A percentile compares a stretch with the other conserved stretches of the same genome.
Evolutionary conservation across 192 early-diverging fungal species (phyloP).

Genomic region (Coemansia sp.): DNA sequence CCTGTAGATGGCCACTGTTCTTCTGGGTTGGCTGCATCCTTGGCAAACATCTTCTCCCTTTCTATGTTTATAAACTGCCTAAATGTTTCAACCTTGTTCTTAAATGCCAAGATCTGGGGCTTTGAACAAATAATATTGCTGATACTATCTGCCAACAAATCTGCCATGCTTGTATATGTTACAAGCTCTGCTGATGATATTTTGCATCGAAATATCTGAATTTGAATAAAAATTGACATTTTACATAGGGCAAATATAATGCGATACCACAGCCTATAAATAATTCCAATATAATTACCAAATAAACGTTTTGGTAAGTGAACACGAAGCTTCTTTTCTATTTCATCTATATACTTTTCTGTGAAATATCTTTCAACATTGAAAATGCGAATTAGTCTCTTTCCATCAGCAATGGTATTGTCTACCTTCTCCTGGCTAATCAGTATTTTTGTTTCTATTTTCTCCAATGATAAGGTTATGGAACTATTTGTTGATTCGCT

Average conservation of each 20-base stretch:
- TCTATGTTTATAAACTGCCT: background rate
- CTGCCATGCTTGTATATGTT: background rate
- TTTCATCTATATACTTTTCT: background rate
- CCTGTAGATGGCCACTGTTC: constrained; percentile 66
- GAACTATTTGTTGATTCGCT: background rate
- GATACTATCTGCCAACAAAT: background rate
- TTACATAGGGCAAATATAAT: too few relatives aligned
- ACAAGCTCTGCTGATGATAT: constrained; percentile 19
- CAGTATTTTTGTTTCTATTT: too few relatives aligned
- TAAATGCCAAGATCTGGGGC: background rate
- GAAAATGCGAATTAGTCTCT: too few relatives aligned
- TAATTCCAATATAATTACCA: too few relatives aligned
- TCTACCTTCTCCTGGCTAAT: too few relatives aligned
- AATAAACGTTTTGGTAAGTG: too few relatives aligned
- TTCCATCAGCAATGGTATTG: too few relatives aligned
- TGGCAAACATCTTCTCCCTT: background rate
- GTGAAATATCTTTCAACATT: too few relatives aligned
- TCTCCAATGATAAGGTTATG: background rate
- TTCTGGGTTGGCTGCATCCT: constrained; percentile 19
- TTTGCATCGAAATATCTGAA: background rate
- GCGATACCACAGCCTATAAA: too few relatives aligned
- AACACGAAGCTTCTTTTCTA: background rate
- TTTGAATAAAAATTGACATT: too few relatives aligned
- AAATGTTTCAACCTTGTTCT: background rate
- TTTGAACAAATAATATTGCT: background rate